Base-by-base conservation (phyloP, 305 asterid genomes). In the Fraxinus sp. region DNA sequence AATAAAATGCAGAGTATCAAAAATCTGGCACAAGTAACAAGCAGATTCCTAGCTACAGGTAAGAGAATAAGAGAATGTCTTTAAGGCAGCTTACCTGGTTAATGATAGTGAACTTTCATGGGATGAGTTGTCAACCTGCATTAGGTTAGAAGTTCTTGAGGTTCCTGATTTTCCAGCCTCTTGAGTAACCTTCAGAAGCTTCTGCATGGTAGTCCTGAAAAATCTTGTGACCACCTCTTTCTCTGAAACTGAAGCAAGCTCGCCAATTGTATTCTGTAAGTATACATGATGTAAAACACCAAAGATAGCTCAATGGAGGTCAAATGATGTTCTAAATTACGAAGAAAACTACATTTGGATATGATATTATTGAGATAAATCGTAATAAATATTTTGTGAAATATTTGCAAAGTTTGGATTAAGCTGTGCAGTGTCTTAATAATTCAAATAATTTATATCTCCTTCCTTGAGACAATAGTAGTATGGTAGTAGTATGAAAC, bases 201-300 rank as follows among this genome's bases (percentile, higher is more conserved):
- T 90, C 78, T 83, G 87, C 99, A 96, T 93, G 75, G 89, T 89
- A 76, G 77, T 86, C 87, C 16, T 76, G 83, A 92, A 94, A 86
- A 92, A 86, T 79, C 83, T 57, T 0, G 92, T 35, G 79, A 90
- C 92, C 78, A 87, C 92, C 81, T 86, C 75, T 82, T 90, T 92
- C 79, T 93, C 97, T 16, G 95, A 87, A 84, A 96, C 89, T 62
- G 97, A 89, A 83, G 98, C 94, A 83, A 96, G 88, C 83, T 89
- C 97, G 41, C 94, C 89, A 80, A 94, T 94, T 82, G 95, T 88
- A 24, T 84, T 89, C 99, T 96, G 89, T 85, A 81, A 78, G 77
- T 9, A 80, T 62, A 7, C 46, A 88, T 74, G 78, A 76, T 18
- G 22, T 74, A 81, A 80, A 33, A 78, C 39, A 74, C 76, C 52